Base-by-base conservation (phyloP, 345 rosid genomes). In the Moringa oleifera region DNA sequence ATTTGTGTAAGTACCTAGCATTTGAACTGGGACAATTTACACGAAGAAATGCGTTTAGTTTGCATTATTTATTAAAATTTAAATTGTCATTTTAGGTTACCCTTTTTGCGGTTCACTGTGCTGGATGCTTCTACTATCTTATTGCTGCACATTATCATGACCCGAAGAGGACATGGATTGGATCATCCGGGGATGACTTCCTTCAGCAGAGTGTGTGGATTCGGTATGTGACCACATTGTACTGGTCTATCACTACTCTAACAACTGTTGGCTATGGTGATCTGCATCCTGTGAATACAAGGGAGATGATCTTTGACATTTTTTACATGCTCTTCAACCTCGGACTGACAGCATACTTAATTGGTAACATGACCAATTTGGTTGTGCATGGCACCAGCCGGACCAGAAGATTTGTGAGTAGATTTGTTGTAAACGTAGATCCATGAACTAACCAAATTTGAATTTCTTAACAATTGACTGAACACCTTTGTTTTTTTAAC, bases 261-360 rank as follows among this genome's bases (percentile, higher is more conserved):
- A 90, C 96, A 3, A 94, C 97, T 46, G 95, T 87, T 36, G 99
- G 97, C 51, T 90, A 94, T 64, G 99, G 99, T 6, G 99, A 94
- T 77, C 22, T 94, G 67, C 99, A 94, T 77, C 91, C 97, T 0
- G 96, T 83, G 61, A 94, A 90, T 71, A 67, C 83, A 23, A 77
- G 85, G 51, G 97, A 94, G 71, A 94, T 88, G 97, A 60, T 86
- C 20, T 94, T 88, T 66, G 97, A 80, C 73, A 84, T 94, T 59
- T 88, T 88, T 76, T 90, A 86, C 75, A 90, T 94, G 99, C 71
- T 90, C 20, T 90, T 94, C 78, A 86, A 90, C 70, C 89, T 88
- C 12, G 99, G 99, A 20, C 71, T 94, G 81, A 88, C 90, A 0
- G 87, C 99, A 1, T 94, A 94, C 73, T 67, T 94, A 80, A 94